These are phyloP conservation scores for Termitomyces sp. DNA, from an alignment of 768 basidiomycete species.

Conservation along the genomic window DNA sequence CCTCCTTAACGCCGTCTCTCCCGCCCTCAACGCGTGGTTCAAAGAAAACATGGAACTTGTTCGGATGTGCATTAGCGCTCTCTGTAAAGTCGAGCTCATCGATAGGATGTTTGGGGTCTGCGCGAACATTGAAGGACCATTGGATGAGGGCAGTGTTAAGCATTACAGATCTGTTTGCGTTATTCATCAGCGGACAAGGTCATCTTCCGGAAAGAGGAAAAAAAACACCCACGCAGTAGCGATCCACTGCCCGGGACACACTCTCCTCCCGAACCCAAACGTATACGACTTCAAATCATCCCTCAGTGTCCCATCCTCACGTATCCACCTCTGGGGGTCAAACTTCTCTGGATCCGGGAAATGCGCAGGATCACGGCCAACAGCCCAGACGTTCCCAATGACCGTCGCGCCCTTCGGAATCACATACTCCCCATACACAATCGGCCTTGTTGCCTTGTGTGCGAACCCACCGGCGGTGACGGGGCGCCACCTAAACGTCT, in stretches of 20 bases:
- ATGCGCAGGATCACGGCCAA: slow-evolving; percentile 50
- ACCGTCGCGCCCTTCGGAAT: slow-evolving; percentile 55
- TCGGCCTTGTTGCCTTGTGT: slow-evolving; percentile 59
- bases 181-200: too few relatives aligned
- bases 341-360: slow-evolving; percentile 58
- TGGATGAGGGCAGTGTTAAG: slow-evolving; percentile 57
- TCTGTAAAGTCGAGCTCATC: slow-evolving; percentile 58
- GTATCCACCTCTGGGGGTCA: slow-evolving; percentile 53
- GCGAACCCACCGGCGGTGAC: slow-evolving; percentile 51
- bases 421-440: slow-evolving; percentile 47
- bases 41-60: slow-evolving; percentile 54
- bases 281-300: slow-evolving; percentile 47
- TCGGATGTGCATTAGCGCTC: slow-evolving; percentile 57
- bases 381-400: slow-evolving; percentile 57
- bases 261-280: slow-evolving; percentile 58
- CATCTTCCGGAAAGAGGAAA: background rate
- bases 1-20: slow-evolving; percentile 27
- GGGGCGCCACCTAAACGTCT: slow-evolving; percentile 46
- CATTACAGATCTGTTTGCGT: slow-evolving; percentile 34
- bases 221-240: slow-evolving; percentile 28
- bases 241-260: slow-evolving; percentile 63
- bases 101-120: slow-evolving; percentile 49
- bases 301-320: slow-evolving; percentile 34
- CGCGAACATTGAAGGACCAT: slow-evolving; percentile 57
- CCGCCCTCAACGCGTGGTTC: slow-evolving; percentile 35